Conservation (phyloP, 768 basidiomycete genomes). For the Pisolithus tinctorius region DNA sequence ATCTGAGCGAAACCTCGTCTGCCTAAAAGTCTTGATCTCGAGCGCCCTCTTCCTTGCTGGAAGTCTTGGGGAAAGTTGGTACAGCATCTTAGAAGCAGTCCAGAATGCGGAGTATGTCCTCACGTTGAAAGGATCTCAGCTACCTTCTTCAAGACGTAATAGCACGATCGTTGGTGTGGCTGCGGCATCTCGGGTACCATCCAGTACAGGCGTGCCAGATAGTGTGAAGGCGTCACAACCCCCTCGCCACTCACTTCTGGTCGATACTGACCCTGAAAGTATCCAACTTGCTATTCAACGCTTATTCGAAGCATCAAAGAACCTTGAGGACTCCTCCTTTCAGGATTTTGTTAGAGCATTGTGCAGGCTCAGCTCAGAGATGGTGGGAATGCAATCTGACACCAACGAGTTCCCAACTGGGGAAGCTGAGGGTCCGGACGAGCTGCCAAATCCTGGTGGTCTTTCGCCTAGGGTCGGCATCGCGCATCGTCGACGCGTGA, state of each 20-base stretch:
- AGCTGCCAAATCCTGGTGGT: conserved; percentile 27
- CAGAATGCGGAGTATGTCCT: conserved; percentile 96
- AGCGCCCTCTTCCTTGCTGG: conserved; percentile 79
- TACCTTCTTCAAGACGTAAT: conserved; percentile 25
- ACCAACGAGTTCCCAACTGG: conserved; percentile 14
- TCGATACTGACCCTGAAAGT: conserved; percentile 70
- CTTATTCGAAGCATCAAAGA: conserved; percentile 81
- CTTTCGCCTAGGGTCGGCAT: conserved; percentile 37
- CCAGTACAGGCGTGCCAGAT: conserved; percentile 21
- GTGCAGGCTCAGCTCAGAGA: conserved; percentile 83
- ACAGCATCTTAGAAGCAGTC: conserved; percentile 79
- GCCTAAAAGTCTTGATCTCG: conserved; percentile 74
- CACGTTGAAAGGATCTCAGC: conserved; percentile 45
- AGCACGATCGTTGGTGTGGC: conserved; percentile 29
- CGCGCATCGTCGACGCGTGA: conserved; percentile 64
- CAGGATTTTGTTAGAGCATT: conserved; percentile 68
- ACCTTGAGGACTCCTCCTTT: conserved; percentile 79
- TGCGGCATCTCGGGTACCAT: conserved; percentile 33
- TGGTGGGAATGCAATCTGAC: conserved; percentile 83
- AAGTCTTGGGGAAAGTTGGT: conserved; percentile 88
- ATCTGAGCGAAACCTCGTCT: conserved; percentile 86
- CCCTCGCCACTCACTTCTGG: conserved; percentile 52
- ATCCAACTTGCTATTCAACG: conserved; percentile 70
- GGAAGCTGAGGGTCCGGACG: conserved; percentile 26
- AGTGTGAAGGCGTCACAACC: conserved; percentile 19